Base-by-base conservation (phyloP, 2,329 filamentous ascomycete species). In the Fusarium subtropicale region DNA sequence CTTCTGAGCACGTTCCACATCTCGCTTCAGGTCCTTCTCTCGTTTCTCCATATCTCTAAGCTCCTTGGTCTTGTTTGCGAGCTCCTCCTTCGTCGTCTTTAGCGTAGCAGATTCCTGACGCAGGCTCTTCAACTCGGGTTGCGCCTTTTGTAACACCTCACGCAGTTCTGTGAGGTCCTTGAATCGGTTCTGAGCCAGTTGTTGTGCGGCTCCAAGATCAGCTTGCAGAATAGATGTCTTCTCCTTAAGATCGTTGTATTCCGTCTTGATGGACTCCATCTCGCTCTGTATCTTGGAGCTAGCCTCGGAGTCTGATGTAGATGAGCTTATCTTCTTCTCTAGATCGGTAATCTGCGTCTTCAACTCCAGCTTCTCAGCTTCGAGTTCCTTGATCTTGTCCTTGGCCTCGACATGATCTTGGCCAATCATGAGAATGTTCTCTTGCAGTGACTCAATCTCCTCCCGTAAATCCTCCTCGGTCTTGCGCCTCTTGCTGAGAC, bases 341-440 rank as follows among this genome's bases (percentile, higher is more conserved):
- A 95, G 81, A 34, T 88, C 87, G 13, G 84, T 77, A 59, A 97
- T 89, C 42, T 80, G 74, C 51, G 87, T 82, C 74, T 91, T 84
- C 22, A 97, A 80, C 1, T 85, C 84, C 13, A 82, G 78, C 80
- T 92, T 96, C 78, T 94, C 91, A 4, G 83, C 83, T 67, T 90
- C 85, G 1, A 97, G 84, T 56, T 87, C 84, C 80, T 97, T 90
- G 70, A 89, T 88, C 77, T 87, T 90, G 71, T 96, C 90, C 79
- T 94, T 95, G 16, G 92, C 90, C 71, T 92, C 90, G 13, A 97
- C 93, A 73, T 95, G 91, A 64, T 97, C 92, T 71, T 94, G 88
- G 12, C 94, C 94, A 66, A 97, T 89, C 50, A 88, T 85, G 44
- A 95, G 81, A 10, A 98, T 82, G 69, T 94, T 92, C 58, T 97